Percentiles rank a stretch among this genome's conserved stretches.
Conservation (phyloP, 495 filamentous ascomycete genomes). For the Gamarada debralockiae region DNA sequence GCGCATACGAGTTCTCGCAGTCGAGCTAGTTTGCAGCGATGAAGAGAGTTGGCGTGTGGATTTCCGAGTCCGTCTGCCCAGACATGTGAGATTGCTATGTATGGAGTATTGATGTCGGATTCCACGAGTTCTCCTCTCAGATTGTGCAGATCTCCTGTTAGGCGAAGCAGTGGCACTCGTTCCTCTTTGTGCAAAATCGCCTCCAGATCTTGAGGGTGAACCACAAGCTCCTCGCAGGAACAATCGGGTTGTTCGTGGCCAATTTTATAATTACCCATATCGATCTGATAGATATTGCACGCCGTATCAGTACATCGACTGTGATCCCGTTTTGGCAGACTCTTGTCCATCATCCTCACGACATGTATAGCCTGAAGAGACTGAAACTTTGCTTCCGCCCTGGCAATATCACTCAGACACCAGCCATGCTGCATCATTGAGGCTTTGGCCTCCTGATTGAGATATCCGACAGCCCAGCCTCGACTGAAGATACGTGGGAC, state of each 20-base stretch:
- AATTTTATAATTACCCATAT: slow-evolving; percentile 16
- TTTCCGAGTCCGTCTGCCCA: slow-evolving; percentile 36
- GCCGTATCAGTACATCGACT: slow-evolving; percentile 10
- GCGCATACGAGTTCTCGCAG: slow-evolving; percentile 15
- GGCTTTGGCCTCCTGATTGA: not conserved
- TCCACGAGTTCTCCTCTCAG: slow-evolving; percentile 11
- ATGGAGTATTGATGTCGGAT: slow-evolving; percentile 9
- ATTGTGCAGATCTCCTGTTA: slow-evolving; percentile 11
- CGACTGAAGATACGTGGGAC: not conserved
- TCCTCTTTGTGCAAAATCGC: slow-evolving; percentile 7
- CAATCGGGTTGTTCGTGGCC: slow-evolving; percentile 16
- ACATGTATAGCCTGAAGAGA: slow-evolving; percentile 18
- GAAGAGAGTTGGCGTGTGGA: slow-evolving; percentile 26
- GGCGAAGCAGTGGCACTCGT: slow-evolving; percentile 13
- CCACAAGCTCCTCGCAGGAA: slow-evolving; percentile 14
- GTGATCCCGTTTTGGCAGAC: slow-evolving; percentile 16
- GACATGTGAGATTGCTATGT: slow-evolving; percentile 31
- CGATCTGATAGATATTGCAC: slow-evolving; percentile 25
- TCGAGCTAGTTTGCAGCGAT: slow-evolving; percentile 25
- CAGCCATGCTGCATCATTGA: slow-evolving; percentile 20
- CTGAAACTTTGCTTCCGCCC: slow-evolving; percentile 11
- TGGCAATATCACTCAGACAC: slow-evolving; percentile 24
- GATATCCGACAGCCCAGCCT: not conserved
- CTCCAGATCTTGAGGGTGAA: slow-evolving; percentile 7
- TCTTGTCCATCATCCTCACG: slow-evolving; percentile 16